These are phyloP conservation scores for Epichloe festucae DNA, from an alignment of 2,329 filamentous ascomycete species.

Conservation along the genomic window DNA sequence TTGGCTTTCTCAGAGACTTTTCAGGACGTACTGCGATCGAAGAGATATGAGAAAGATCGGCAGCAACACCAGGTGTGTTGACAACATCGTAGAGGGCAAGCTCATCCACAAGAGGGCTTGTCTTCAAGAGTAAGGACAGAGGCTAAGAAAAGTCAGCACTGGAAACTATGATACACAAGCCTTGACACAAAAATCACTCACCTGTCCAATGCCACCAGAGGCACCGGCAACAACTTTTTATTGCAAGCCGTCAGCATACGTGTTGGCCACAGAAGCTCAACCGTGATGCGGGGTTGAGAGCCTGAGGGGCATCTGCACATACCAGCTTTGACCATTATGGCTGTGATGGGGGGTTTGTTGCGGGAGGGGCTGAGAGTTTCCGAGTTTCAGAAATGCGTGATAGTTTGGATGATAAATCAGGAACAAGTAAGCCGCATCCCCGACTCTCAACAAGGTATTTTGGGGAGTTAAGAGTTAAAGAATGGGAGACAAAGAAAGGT, in stretches of 20 bases:
- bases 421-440: background rate
- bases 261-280: conserved; percentile 1
- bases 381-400: background rate
- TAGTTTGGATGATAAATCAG: background rate
- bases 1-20: conserved; percentile 3
- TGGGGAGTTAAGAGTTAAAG: background rate
- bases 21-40: conserved; percentile 53
- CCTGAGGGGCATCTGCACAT: conserved; percentile 17
- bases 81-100: conserved; percentile 98
- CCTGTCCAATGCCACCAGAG: conserved; percentile 97
- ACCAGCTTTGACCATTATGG: conserved; percentile 50
- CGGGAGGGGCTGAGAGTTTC: background rate
- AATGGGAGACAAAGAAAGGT: background rate
- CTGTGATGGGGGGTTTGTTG: background rate
- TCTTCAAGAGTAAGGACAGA: conserved; percentile 91
- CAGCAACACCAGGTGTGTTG: conserved; percentile 91
- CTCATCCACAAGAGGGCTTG: conserved; percentile 75
- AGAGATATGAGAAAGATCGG: conserved; percentile 96
- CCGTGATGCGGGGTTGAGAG: conserved; percentile 14
- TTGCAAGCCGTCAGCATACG: conserved; percentile 6
- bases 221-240: conserved; percentile 73
- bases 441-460: background rate
- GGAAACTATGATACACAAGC: background rate
- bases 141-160: conserved; percentile 43
- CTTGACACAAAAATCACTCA: conserved; percentile 25